Evolutionary conservation across 2,329 filamentous ascomycete genomes (phyloP), one percentile per base, ranked within the genome.

Genomic region (Colletotrichum gloeosporioides): DNA sequence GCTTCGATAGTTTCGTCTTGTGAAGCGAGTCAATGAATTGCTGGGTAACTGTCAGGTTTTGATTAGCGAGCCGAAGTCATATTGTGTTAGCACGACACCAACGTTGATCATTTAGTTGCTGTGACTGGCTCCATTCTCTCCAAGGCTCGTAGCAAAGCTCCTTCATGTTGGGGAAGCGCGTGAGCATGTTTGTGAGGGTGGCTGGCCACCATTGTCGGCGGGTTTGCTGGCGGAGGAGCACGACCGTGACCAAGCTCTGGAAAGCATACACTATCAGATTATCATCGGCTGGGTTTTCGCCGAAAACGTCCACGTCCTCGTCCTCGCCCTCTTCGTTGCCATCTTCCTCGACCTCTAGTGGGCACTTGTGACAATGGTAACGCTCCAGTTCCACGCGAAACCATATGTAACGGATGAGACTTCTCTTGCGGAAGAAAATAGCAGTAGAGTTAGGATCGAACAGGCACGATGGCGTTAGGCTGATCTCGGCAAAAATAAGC

Each of bases 131-230:
- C 79, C 78, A 83, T 77, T 85, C 82, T 77, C 82, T 83, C 84
- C 85, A 86, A 68, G 83, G 85, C 77, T 86, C 84, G 78, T 84
- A 86, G 69, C 81, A 81, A 77, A 87, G 77, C 77, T 87, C 82
- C 77, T 82, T 80, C 67, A 87, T 73, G 71, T 80, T 82, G 16
- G 84, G 82, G 74, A 86, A 80, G 62, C 81, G 81, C 13, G 81
- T 76, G 73, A 86, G 78, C 79, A 86, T 84, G 16, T 82, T 78
- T 34, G 78, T 78, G 31, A 86, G 79, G 36, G 81, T 78, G 27
- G 66, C 27, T 44, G 81, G 82, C 68, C 82, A 82, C 83, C 83
- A 86, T 80, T 82, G 79, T 77, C 83, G 81, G 73, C 83, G 82
- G 76, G 76, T 85, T 77, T 86, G 85, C 77, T 84, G 83, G 61